phyloP scores from a whole-genome alignment of 805 yeast species.

The Yamadazyma kitorensis region DNA sequence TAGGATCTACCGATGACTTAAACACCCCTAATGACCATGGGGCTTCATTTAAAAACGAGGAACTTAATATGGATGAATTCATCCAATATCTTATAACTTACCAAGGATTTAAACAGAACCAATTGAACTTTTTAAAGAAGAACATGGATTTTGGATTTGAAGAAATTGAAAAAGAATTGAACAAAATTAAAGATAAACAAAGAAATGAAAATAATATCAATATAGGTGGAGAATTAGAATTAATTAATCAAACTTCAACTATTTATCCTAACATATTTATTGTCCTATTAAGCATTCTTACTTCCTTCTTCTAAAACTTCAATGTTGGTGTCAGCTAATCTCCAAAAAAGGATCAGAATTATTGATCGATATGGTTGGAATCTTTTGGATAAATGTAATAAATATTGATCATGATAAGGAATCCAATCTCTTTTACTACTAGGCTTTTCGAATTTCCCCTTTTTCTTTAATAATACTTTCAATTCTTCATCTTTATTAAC shows the following conservation, averaged over 20 bases:
- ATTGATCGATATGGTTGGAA: constrained; percentile 68
- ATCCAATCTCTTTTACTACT: constrained; percentile 58
- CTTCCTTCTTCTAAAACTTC: constrained; percentile 41
- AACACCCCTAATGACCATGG: neutral
- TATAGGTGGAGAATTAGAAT: constrained; percentile 36
- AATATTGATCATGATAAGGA: constrained; percentile 59
- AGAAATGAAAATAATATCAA: constrained; percentile 17
- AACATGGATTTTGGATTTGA: constrained; percentile 35
- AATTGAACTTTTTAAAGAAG: constrained; percentile 25
- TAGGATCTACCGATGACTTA: too few relatives aligned
- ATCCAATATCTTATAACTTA: constrained; percentile 26
- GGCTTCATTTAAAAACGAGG: too few relatives aligned
- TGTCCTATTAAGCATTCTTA: too few relatives aligned
- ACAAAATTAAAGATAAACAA: constrained; percentile 22
- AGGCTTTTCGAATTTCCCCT: constrained; percentile 36
- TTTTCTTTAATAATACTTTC: constrained; percentile 28
- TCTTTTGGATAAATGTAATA: constrained; percentile 51
- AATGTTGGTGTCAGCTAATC: constrained; percentile 57
- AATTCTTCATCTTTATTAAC: constrained; percentile 31
- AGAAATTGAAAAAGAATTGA: constrained; percentile 35
- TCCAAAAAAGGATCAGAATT: constrained; percentile 74
- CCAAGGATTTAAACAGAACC: constrained; percentile 25
- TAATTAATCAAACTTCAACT: neutral
- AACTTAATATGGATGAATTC: constrained; percentile 28
- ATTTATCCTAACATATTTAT: neutral